Conservation (phyloP, 1,139 yeast genomes). For the Spencermartinsiella ligniputridi region DNA sequence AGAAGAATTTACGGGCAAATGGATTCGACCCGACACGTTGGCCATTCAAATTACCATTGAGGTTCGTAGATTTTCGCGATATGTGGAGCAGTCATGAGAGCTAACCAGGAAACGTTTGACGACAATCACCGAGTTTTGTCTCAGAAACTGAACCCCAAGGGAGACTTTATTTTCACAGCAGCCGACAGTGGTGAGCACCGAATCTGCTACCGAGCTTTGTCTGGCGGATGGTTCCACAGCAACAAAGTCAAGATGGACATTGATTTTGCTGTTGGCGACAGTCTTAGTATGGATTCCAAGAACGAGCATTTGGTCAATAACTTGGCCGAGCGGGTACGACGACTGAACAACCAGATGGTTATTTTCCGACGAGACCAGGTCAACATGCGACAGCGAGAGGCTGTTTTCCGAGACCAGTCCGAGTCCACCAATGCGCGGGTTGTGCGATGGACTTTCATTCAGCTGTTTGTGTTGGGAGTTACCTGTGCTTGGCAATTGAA, state of each 20-base stretch:
- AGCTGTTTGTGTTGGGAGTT: slow-evolving; percentile 49
- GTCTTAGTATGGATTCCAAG: slow-evolving; percentile 47
- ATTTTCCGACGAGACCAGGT: slow-evolving; percentile 62
- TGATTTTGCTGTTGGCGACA: slow-evolving; percentile 52
- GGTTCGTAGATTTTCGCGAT: slow-evolving; percentile 19
- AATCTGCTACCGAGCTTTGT: slow-evolving; percentile 63
- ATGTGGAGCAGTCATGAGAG: too few relatives aligned
- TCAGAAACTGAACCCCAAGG: slow-evolving; percentile 55
- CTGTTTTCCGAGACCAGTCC: slow-evolving; percentile 59
- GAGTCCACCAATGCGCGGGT: slow-evolving; percentile 64
- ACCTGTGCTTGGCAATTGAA: slow-evolving; percentile 68
- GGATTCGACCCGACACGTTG: slow-evolving; percentile 43
- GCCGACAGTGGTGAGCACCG: slow-evolving; percentile 69
- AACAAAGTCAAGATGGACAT: slow-evolving; percentile 46
- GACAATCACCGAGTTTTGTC: slow-evolving; percentile 63
- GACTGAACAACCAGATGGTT: slow-evolving; percentile 49
- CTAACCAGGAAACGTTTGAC: slow-evolving; percentile 56
- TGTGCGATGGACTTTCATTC: slow-evolving; percentile 61
- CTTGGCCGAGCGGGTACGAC: slow-evolving; percentile 50
- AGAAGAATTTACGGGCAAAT: slow-evolving; percentile 43
- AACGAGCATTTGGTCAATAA: slow-evolving; percentile 45
- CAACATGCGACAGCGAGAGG: slow-evolving; percentile 67
- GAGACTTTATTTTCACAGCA: slow-evolving; percentile 66
- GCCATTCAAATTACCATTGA: slow-evolving; percentile 52
- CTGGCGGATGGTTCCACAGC: slow-evolving; percentile 54